A percentile compares a stretch with the other conserved stretches of the same genome.
Evolutionary conservation across 345 rosid genomes (phyloP).

Genomic region (Corchorus capsularis): DNA sequence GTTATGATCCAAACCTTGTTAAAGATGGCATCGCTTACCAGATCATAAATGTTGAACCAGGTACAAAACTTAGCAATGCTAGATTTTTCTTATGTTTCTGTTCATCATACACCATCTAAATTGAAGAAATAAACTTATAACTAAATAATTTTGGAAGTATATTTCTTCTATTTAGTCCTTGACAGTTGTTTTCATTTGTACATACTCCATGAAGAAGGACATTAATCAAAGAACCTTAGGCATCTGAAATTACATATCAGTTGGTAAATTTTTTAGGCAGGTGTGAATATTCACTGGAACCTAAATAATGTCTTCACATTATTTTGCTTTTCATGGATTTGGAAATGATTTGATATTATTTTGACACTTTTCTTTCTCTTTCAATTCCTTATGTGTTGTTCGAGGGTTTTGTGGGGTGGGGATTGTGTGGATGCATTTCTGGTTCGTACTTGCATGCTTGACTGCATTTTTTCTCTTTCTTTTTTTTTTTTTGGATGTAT

Average conservation of each 20-base stretch:
- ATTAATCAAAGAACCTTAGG: neutral
- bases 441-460: too few species aligned
- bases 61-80: slow-evolving; percentile 34
- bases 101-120: slow-evolving; percentile 8
- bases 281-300: neutral
- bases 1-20: slow-evolving; percentile 54
- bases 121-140: slow-evolving; percentile 10
- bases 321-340: too few species aligned
- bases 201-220: neutral
- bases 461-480: too few species aligned
- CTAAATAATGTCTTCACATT: neutral
- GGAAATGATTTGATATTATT: too few species aligned
- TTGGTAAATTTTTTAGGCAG: neutral
- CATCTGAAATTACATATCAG: neutral
- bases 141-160: neutral
- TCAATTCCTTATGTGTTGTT: too few species aligned
- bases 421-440: too few species aligned
- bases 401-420: too few species aligned
- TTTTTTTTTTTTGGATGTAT: too few species aligned
- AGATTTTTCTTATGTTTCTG: neutral
- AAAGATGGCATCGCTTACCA: slow-evolving; percentile 54
- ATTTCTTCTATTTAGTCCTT: neutral
- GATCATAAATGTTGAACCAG: slow-evolving; percentile 79
- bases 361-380: too few species aligned
- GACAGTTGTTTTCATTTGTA: neutral